Evolutionary conservation across 768 basidiomycete species (phyloP).

Genomic region (Auricularia sp.): DNA sequence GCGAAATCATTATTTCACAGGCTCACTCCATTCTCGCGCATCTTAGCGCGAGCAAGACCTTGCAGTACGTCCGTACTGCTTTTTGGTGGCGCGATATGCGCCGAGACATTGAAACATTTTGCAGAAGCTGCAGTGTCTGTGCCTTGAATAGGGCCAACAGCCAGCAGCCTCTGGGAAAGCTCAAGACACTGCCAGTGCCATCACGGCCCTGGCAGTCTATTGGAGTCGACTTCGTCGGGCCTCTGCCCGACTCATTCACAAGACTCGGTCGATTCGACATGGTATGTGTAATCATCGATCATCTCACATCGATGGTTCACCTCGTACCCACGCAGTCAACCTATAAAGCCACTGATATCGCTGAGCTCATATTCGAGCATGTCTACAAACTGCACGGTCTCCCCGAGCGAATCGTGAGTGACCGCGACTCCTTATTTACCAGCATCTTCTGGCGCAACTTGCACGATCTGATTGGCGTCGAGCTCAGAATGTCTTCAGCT

Average conservation of each 20-base stretch:
- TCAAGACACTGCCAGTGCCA: slow-evolving; percentile 15
- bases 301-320: slow-evolving; percentile 15
- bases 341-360: slow-evolving; percentile 24
- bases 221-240: slow-evolving; percentile 19
- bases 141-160: slow-evolving; percentile 11
- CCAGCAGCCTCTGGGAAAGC: slow-evolving; percentile 15
- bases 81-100: slow-evolving; percentile 32
- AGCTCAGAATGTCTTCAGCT: slow-evolving; percentile 26
- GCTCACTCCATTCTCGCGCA: too few species aligned
- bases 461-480: slow-evolving; percentile 18
- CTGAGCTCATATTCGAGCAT: slow-evolving; percentile 24
- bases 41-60: too few species aligned
- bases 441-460: slow-evolving; percentile 31
- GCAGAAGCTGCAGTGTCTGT: slow-evolving; percentile 17
- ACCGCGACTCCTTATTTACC: slow-evolving; percentile 32
- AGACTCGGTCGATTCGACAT: slow-evolving; percentile 14
- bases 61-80: not conserved
- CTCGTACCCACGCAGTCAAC: slow-evolving; percentile 19
- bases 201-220: slow-evolving; percentile 17
- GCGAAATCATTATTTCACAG: too few species aligned
- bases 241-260: slow-evolving; percentile 15
- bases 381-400: slow-evolving; percentile 31
- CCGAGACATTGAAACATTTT: slow-evolving; percentile 17
- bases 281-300: slow-evolving; percentile 18
- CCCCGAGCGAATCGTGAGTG: slow-evolving; percentile 27